Percentiles rank a stretch among this genome's conserved stretches.
phyloP scores from a whole-genome alignment of 2,329 filamentous ascomycete genomes.

The Nigrospora osmanthi region DNA sequence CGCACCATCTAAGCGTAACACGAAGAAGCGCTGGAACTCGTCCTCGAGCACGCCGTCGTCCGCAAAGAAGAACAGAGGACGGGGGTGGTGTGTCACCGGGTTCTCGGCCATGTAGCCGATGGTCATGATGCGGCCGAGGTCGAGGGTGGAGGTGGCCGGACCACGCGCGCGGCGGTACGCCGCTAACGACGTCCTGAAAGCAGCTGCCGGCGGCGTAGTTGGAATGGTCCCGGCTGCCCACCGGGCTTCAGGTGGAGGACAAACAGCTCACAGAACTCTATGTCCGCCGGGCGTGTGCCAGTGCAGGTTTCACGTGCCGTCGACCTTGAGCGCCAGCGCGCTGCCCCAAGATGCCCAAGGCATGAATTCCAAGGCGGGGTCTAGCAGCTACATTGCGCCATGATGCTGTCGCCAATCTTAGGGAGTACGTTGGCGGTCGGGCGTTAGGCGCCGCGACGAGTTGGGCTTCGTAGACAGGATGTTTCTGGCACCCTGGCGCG shows the following conservation, averaged over 20 bases:
- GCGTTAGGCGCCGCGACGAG: background rate
- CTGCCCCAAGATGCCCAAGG: constrained; percentile 16
- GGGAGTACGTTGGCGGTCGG: background rate
- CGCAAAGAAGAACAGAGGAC: constrained; percentile 8
- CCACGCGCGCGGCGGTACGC: constrained; percentile 9
- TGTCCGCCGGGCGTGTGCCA: constrained; percentile 11
- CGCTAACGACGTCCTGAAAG: constrained; percentile 22
- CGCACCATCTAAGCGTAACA: background rate
- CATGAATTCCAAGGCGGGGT: constrained; percentile 16
- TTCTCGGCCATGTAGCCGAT: constrained; percentile 14
- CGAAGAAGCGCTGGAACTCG: constrained; percentile 8
- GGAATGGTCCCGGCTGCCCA: constrained; percentile 20
- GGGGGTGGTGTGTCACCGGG: constrained; percentile 7
- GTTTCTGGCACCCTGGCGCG: constrained; percentile 1
- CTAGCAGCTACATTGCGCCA: constrained; percentile 2
- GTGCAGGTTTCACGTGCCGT: constrained; percentile 28
- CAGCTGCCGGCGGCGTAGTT: constrained; percentile 27
- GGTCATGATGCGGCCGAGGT: constrained; percentile 13
- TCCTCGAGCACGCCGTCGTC: constrained; percentile 11
- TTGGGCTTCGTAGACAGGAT: background rate
- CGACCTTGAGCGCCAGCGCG: constrained; percentile 32
- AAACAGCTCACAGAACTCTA: constrained; percentile 28
- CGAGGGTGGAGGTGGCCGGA: constrained; percentile 8
- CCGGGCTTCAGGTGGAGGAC: constrained; percentile 19
- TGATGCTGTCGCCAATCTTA: constrained; percentile 1